Conservation (phyloP, 169 alveolate genomes). For the Fabrea salina region DNA sequence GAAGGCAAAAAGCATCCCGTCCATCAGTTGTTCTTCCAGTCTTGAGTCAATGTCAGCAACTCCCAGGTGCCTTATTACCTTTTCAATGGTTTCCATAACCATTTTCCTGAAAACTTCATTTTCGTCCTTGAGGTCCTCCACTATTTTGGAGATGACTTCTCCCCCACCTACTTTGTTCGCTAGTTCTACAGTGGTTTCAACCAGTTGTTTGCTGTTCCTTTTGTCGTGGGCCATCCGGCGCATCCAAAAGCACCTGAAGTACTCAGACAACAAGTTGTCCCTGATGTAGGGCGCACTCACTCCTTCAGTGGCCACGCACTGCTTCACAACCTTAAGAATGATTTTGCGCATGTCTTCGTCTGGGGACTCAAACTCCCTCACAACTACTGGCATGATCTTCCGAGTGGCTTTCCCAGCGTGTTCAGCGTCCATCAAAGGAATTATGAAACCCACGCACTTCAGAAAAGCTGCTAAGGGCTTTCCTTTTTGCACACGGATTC, state of each 20-base stretch:
- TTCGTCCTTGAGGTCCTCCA: conserved; percentile 90
- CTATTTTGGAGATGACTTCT: conserved; percentile 87
- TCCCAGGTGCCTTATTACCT: conserved; percentile 89
- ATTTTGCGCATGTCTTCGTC: conserved; percentile 99
- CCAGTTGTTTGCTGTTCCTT: conserved; percentile 91
- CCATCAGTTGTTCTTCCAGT: conserved; percentile 96
- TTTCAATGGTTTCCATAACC: conserved; percentile 97
- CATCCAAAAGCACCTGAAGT: conserved; percentile 94
- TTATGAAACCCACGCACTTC: conserved; percentile 97
- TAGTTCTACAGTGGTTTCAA: conserved; percentile 97
- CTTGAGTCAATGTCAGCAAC: conserved; percentile 94
- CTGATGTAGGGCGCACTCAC: conserved; percentile 96
- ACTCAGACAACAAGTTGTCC: conserved; percentile 92
- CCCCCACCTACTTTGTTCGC: conserved; percentile 96
- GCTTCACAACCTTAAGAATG: conserved; percentile 95
- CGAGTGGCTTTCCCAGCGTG: conserved; percentile 97
- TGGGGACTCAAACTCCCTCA: conserved; percentile 96
- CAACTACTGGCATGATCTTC: conserved; percentile 94
- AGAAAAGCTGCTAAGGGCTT: conserved; percentile 97
- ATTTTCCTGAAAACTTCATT: conserved; percentile 94
- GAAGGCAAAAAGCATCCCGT: conserved; percentile 98
- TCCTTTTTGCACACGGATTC: conserved; percentile 97
- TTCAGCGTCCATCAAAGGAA: conserved; percentile 99
- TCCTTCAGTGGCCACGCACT: conserved; percentile 97
- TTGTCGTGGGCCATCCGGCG: conserved; percentile 93